Evolutionary conservation across 768 basidiomycete species (phyloP).

Genomic region (Pleurotus tuber-regium): DNA sequence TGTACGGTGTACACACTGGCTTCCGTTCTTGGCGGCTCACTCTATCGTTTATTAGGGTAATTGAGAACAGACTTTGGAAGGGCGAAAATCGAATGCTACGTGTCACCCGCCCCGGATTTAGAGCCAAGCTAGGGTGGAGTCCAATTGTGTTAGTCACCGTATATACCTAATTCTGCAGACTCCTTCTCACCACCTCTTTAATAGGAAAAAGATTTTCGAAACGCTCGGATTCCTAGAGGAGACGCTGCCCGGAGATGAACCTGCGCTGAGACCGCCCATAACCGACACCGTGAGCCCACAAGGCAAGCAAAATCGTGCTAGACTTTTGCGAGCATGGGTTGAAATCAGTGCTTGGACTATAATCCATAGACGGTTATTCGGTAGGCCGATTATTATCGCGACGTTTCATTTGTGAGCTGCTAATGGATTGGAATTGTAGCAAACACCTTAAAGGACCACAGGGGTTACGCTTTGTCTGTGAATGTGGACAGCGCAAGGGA

Average conservation of each 20-base stretch:
- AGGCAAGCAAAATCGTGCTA: constrained; percentile 53
- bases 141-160: constrained; percentile 45
- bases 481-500: constrained; percentile 61
- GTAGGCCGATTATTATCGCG: constrained; percentile 26
- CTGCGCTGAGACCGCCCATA: constrained; percentile 50
- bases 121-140: constrained; percentile 67
- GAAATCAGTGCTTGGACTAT: constrained; percentile 68
- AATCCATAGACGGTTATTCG: constrained; percentile 49
- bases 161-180: constrained; percentile 1
- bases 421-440: constrained; percentile 31
- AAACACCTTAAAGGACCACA: constrained; percentile 41
- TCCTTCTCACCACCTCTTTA: constrained; percentile 7
- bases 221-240: constrained; percentile 38
- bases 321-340: constrained; percentile 77
- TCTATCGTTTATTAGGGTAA: too few relatives aligned
- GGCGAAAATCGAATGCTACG: constrained; percentile 60
- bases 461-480: constrained; percentile 41
- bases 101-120: constrained; percentile 52
- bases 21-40: too few relatives aligned
- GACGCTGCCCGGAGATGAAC: constrained; percentile 29
- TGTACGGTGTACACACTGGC: constrained; percentile 40
- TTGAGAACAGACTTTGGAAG: constrained; percentile 77
- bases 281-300: constrained; percentile 44
- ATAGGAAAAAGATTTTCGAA: constrained; percentile 45
- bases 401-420: not conserved